Evolutionary conservation across 257 asterid genomes (phyloP).

Genomic region (Solanum clarkiae): DNA sequence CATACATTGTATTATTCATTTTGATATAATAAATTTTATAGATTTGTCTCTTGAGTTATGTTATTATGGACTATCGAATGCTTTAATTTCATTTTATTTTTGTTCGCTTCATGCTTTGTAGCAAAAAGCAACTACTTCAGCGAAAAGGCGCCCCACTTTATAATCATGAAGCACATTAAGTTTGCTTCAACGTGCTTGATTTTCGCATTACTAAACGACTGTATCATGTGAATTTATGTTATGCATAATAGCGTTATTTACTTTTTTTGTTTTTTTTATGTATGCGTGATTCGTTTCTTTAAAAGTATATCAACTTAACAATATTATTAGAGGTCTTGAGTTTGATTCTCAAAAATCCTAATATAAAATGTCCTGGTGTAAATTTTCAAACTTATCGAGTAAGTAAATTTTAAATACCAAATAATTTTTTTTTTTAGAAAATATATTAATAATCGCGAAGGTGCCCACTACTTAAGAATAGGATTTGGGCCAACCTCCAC

Average conservation of each 20-base stretch:
- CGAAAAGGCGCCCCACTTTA: not conserved
- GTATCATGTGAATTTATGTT: not conserved
- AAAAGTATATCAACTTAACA: not conserved
- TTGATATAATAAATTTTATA: not conserved
- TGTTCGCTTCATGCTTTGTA: not conserved
- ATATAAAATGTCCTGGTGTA: rapidly evolving
- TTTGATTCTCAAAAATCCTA: rapidly evolving
- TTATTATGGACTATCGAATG: not conserved
- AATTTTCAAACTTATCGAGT: not conserved
- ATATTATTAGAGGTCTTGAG: not conserved
- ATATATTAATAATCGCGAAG: not conserved
- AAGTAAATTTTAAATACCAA: not conserved
- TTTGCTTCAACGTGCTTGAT: not conserved
- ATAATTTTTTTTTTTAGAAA: no score
- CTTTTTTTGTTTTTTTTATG: not conserved
- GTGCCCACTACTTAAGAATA: not conserved
- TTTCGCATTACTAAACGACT: not conserved
- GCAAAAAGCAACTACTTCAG: not conserved
- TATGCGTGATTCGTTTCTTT: not conserved
- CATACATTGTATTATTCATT: not conserved
- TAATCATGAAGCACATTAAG: not conserved
- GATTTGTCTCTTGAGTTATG: not conserved
- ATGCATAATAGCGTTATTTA: not conserved
- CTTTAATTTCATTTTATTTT: not conserved
- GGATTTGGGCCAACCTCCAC: not conserved